These are phyloP conservation scores for Penicillium sp. DNA, from an alignment of 2,329 filamentous ascomycete genomes.

Conservation along the genomic window DNA sequence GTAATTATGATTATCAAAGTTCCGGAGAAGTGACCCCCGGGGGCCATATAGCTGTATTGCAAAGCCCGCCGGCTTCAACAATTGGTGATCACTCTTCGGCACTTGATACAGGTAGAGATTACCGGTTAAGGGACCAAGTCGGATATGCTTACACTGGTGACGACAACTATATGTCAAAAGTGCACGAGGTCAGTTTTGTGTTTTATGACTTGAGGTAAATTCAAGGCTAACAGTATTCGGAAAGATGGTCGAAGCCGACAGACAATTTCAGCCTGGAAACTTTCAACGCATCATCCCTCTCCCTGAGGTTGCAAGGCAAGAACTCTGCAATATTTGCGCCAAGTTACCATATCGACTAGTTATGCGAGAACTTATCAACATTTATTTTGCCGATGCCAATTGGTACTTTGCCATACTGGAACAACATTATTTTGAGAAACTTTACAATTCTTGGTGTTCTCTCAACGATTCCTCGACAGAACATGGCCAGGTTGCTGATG, in stretches of 20 bases:
- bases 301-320: not conserved
- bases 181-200: no score
- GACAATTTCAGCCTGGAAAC: no score
- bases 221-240: no score
- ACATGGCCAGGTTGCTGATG: not conserved
- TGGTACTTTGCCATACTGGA: not conserved
- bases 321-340: not conserved
- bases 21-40: not conserved
- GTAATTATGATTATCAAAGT: not conserved
- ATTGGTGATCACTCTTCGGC: no score
- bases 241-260: no score
- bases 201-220: no score
- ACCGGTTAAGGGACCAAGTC: no score
- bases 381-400: not conserved
- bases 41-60: not conserved
- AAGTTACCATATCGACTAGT: not conserved
- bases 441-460: not conserved
- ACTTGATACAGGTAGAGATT: no score
- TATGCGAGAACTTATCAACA: not conserved
- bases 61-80: not conserved
- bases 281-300: no score
- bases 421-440: not conserved
- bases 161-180: no score
- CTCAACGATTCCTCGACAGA: not conserved
- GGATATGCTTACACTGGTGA: no score